Percentiles rank a stretch among this genome's conserved stretches.
Conservation (phyloP, 495 filamentous ascomycete species). For the Ascodesmis nigricans region DNA sequence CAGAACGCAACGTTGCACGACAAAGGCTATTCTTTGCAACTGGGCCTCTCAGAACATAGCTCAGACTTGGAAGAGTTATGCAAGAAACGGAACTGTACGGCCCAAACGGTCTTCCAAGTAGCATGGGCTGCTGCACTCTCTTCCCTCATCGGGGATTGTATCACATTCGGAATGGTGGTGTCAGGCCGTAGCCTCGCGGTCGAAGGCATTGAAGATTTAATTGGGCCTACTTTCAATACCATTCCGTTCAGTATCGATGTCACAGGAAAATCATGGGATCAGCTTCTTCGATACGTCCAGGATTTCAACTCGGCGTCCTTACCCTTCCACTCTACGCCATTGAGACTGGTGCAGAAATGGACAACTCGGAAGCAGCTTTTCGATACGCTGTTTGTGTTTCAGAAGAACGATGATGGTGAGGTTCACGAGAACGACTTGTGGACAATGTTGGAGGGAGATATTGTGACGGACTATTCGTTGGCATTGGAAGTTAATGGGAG, state of each 20-base stretch:
- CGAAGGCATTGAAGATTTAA: constrained; percentile 40
- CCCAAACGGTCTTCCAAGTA: constrained; percentile 52
- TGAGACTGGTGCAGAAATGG: constrained; percentile 56
- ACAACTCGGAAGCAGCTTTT: constrained; percentile 40
- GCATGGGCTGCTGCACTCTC: constrained; percentile 39
- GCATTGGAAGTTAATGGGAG: constrained; percentile 46
- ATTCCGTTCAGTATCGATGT: constrained; percentile 41
- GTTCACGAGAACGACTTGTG: constrained; percentile 28
- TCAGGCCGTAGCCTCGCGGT: constrained; percentile 48
- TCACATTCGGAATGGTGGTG: constrained; percentile 42
- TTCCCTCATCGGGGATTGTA: constrained; percentile 22
- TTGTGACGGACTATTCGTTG: constrained; percentile 43
- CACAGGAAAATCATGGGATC: constrained; percentile 27
- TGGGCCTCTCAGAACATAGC: constrained; percentile 12
- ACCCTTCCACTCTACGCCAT: constrained; percentile 46
- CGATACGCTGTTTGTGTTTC: constrained; percentile 71
- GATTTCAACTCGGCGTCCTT: constrained; percentile 36
- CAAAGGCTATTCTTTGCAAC: constrained; percentile 1
- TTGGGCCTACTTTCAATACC: constrained; percentile 84
- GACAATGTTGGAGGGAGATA: constrained; percentile 29
- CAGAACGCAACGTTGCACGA: neutral
- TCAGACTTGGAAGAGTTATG: constrained; percentile 27
- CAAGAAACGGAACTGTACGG: constrained; percentile 40
- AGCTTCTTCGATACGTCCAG: constrained; percentile 34
- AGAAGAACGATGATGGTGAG: constrained; percentile 26